phyloP scores from a whole-genome alignment of 2,329 filamentous ascomycete species.

The Pyrenophora seminiperda region DNA sequence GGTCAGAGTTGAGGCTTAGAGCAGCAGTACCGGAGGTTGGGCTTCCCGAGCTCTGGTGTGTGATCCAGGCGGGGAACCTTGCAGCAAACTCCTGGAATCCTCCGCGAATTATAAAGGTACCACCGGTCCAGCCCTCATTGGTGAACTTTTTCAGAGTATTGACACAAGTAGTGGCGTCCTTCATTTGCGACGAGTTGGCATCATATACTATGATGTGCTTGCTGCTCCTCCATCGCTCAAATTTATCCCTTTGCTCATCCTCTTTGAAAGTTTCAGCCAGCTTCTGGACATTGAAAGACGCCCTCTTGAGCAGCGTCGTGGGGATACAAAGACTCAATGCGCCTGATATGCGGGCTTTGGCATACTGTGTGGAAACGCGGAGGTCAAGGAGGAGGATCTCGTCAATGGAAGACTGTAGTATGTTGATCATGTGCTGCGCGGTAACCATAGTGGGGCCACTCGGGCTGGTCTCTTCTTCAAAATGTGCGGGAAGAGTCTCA shows the following conservation, averaged over 20 bases:
- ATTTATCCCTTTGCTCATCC: slow-evolving; percentile 70
- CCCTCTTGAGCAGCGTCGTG: slow-evolving; percentile 87
- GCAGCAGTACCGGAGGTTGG: slow-evolving; percentile 30
- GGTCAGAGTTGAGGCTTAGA: slow-evolving; percentile 30
- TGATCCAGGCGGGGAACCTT: slow-evolving; percentile 66
- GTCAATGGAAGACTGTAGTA: slow-evolving; percentile 54
- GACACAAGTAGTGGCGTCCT: slow-evolving; percentile 78
- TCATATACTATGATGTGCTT: slow-evolving; percentile 89
- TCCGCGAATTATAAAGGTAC: slow-evolving; percentile 75
- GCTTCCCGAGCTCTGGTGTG: slow-evolving; percentile 46
- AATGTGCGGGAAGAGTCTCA: slow-evolving; percentile 52
- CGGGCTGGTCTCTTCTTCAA: slow-evolving; percentile 31
- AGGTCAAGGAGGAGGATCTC: slow-evolving; percentile 79
- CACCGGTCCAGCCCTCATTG: slow-evolving; percentile 78
- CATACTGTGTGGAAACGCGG: slow-evolving; percentile 82
- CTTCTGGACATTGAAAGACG: slow-evolving; percentile 87
- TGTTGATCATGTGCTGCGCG: slow-evolving; percentile 55
- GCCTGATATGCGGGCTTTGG: slow-evolving; percentile 73
- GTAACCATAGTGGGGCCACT: slow-evolving; percentile 51
- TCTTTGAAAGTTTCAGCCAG: slow-evolving; percentile 84
- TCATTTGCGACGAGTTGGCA: slow-evolving; percentile 72
- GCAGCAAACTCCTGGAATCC: slow-evolving; percentile 78
- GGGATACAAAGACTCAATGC: slow-evolving; percentile 93
- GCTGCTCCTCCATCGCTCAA: slow-evolving; percentile 75
- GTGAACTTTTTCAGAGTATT: slow-evolving; percentile 95